Conservation (phyloP, 1,284 basidiomycete species). For the Amylostereum areolatum region DNA sequence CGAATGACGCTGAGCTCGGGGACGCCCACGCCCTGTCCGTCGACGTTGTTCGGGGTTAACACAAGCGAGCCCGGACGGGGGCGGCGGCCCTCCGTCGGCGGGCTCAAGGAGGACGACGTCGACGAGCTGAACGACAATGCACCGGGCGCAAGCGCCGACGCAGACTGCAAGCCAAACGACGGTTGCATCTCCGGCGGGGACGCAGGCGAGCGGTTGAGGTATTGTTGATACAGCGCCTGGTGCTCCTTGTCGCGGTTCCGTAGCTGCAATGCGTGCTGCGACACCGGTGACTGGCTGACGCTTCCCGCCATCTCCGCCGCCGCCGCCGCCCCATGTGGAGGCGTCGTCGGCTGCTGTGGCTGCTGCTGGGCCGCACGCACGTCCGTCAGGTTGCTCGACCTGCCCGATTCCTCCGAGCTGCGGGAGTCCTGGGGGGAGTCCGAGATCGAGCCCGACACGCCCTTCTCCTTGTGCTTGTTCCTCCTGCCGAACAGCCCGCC, state of each 20-base stretch:
- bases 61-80: conserved; percentile 70
- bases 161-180: conserved; percentile 63
- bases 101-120: conserved; percentile 30
- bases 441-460: conserved; percentile 36
- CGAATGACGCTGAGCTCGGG: conserved; percentile 92
- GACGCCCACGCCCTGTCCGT: conserved; percentile 57
- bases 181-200: conserved; percentile 68
- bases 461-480: conserved; percentile 72
- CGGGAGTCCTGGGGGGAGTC: conserved; percentile 26
- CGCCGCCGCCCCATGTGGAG: conserved; percentile 1
- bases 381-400: conserved; percentile 35
- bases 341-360: conserved; percentile 12
- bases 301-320: too few species aligned
- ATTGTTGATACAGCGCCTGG: conserved; percentile 84
- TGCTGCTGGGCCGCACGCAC: conserved; percentile 13
- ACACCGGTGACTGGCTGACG: conserved; percentile 14
- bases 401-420: conserved; percentile 48
- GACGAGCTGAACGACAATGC: conserved; percentile 33
- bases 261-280: conserved; percentile 55
- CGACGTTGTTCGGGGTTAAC: conserved; percentile 51
- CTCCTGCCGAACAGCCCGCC: conserved; percentile 68
- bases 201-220: conserved; percentile 75
- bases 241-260: conserved; percentile 86
- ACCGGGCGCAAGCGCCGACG: conserved; percentile 47
- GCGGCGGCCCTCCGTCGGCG: conserved; percentile 35